Evolutionary conservation across 495 filamentous ascomycete genomes (phyloP).

Genomic region (Penicillium chermesinum): DNA sequence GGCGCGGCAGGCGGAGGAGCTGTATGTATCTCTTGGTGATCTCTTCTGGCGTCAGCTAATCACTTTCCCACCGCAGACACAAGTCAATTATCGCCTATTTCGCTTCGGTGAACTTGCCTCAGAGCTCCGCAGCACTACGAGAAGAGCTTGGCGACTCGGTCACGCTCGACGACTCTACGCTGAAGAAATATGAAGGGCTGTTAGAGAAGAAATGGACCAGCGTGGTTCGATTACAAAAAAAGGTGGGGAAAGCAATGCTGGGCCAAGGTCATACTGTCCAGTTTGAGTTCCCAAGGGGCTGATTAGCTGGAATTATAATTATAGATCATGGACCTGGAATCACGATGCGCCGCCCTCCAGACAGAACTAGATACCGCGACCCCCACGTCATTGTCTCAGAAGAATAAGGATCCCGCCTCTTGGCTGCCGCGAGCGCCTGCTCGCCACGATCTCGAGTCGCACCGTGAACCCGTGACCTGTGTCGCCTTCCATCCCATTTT

Average conservation of each 20-base stretch:
- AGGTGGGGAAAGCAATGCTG: constrained; percentile 47
- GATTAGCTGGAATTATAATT: not conserved
- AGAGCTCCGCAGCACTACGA: constrained; percentile 59
- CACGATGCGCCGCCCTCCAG: constrained; percentile 63
- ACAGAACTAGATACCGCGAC: constrained; percentile 78
- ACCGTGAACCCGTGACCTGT: constrained; percentile 75
- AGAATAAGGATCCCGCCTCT: constrained; percentile 75
- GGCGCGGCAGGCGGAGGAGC: constrained; percentile 78
- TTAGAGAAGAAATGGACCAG: constrained; percentile 98
- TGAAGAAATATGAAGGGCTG: constrained; percentile 55
- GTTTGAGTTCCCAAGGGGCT: not conserved
- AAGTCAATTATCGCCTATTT: constrained; percentile 89
- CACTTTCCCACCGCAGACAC: constrained; percentile 52
- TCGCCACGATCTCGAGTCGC: constrained; percentile 78
- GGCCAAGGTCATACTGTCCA: not conserved
- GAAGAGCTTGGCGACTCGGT: constrained; percentile 36
- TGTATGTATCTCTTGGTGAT: constrained; percentile 50
- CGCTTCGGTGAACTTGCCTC: constrained; percentile 60
- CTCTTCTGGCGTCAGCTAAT: constrained; percentile 9
- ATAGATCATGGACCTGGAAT: constrained; percentile 93
- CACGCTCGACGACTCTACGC: constrained; percentile 69
- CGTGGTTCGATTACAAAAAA: constrained; percentile 86
- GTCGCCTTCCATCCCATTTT: constrained; percentile 95
- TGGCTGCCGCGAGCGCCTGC: constrained; percentile 78
- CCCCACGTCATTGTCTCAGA: constrained; percentile 70